phyloP scores from a whole-genome alignment of 192 early-diverging fungal genomes.

The Podochytrium sp. region DNA sequence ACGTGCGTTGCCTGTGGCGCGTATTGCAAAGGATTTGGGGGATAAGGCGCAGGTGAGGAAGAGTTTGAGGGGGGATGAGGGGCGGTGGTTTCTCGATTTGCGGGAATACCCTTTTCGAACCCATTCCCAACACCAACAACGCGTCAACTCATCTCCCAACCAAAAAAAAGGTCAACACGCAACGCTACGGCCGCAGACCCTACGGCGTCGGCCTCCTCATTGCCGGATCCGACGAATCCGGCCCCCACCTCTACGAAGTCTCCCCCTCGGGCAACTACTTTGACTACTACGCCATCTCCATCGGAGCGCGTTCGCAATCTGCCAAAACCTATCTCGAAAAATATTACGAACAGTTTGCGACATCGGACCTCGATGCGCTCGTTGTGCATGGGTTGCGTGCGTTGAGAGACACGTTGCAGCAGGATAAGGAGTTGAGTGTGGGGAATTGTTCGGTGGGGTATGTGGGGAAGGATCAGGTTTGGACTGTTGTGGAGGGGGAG shows the following conservation, averaged over 20 bases:
- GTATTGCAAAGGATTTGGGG: constrained; percentile 83
- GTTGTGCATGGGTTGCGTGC: constrained; percentile 87
- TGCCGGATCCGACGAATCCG: constrained; percentile 88
- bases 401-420: constrained; percentile 91
- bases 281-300: constrained; percentile 93
- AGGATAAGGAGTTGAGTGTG: constrained; percentile 89
- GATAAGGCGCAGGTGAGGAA: constrained; percentile 99
- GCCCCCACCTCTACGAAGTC: constrained; percentile 95
- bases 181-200: constrained; percentile 94
- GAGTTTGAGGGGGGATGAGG: too few species aligned
- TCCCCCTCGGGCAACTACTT: constrained; percentile 90
- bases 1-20: constrained; percentile 83
- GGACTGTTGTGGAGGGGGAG: constrained; percentile 87
- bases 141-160: too few species aligned
- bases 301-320: constrained; percentile 94
- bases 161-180: constrained; percentile 96
- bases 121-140: too few species aligned
- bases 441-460: constrained; percentile 89
- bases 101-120: too few species aligned
- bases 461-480: constrained; percentile 82
- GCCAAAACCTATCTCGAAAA: constrained; percentile 97
- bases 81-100: too few species aligned
- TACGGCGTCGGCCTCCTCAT: constrained; percentile 97
- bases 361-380: constrained; percentile 80
- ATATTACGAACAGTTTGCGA: constrained; percentile 78